Conservation (phyloP, 352 stramenopile species). For the Phytophthora europaea region DNA sequence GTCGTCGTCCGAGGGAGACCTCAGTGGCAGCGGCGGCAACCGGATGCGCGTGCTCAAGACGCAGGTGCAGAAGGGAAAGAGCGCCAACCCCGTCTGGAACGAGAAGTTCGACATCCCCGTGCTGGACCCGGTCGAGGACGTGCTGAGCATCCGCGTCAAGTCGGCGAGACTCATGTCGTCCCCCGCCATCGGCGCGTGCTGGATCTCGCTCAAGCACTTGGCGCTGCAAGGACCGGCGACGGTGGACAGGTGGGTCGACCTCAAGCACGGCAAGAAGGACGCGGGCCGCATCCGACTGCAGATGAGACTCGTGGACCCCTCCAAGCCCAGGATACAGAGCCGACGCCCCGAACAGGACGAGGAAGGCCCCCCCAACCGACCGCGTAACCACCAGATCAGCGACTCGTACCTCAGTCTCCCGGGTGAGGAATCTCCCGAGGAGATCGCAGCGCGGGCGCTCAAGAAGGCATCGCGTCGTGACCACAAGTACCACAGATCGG, state of each 20-base stretch:
- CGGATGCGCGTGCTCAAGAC: slow-evolving; percentile 72
- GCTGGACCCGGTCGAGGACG: slow-evolving; percentile 50
- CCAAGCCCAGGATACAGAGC: slow-evolving; percentile 19
- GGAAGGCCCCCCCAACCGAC: slow-evolving; percentile 3
- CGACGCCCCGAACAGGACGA: slow-evolving; percentile 26
- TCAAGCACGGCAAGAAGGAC: slow-evolving; percentile 62
- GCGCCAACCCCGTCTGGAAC: slow-evolving; percentile 71
- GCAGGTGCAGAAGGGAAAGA: slow-evolving; percentile 65
- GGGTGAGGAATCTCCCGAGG: slow-evolving; percentile 29
- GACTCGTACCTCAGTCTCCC: slow-evolving; percentile 48
- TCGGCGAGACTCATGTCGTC: slow-evolving; percentile 75
- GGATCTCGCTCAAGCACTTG: slow-evolving; percentile 58
- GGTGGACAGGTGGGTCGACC: slow-evolving; percentile 68
- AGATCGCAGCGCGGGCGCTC: slow-evolving; percentile 29
- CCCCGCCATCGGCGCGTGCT: slow-evolving; percentile 60
- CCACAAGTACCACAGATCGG: slow-evolving; percentile 51
- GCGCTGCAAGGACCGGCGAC: slow-evolving; percentile 43
- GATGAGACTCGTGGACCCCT: slow-evolving; percentile 58
- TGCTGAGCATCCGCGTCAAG: slow-evolving; percentile 82
- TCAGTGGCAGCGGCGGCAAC: not conserved
- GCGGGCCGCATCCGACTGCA: slow-evolving; percentile 75
- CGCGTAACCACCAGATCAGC: slow-evolving; percentile 30
- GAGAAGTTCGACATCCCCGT: slow-evolving; percentile 82
- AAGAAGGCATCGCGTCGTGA: slow-evolving; percentile 35
- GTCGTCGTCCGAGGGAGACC: slow-evolving; percentile 33